Conservation (phyloP, 768 basidiomycete species). For the Nidula microcarpa region DNA sequence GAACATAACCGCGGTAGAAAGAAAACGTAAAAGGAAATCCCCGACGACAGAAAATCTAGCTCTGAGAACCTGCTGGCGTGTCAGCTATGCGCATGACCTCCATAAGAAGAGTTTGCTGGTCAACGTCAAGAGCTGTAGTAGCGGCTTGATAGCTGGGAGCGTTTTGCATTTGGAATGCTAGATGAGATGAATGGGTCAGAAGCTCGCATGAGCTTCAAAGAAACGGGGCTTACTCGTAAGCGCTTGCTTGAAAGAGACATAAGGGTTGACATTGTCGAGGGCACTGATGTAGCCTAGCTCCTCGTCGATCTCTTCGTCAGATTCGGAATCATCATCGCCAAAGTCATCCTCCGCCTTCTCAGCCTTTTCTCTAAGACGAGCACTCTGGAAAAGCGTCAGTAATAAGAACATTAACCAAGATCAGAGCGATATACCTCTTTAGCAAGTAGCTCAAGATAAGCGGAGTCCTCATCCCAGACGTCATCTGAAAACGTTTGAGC, state of each 20-base stretch:
- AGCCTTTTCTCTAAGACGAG: conserved; percentile 64
- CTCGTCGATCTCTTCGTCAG: conserved; percentile 68
- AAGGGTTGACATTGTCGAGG: conserved; percentile 76
- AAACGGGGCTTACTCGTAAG: conserved; percentile 55
- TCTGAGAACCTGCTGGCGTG: conserved; percentile 16
- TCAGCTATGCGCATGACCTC: conserved; percentile 80
- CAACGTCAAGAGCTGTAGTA: conserved; percentile 67
- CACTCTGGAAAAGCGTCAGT: conserved; percentile 42
- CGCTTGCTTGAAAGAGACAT: conserved; percentile 74
- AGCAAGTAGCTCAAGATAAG: conserved; percentile 83
- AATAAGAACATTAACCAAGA: background rate
- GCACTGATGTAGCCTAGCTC: conserved; percentile 86
- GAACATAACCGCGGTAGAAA: background rate
- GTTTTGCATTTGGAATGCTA: conserved; percentile 79
- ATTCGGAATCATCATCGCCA: conserved; percentile 50
- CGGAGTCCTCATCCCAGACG: conserved; percentile 88
- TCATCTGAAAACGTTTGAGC: conserved; percentile 49
- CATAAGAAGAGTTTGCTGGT: conserved; percentile 80
- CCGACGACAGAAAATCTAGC: too few relatives aligned
- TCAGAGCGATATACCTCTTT: conserved; percentile 51
- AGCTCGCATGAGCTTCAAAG: background rate
- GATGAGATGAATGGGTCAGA: background rate
- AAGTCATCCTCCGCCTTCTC: conserved; percentile 39
- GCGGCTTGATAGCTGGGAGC: conserved; percentile 63
- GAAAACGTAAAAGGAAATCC: background rate